Evolutionary conservation across 805 yeast species (phyloP), one percentile per base, ranked within the genome.

Genomic region (Alloascoidea hylecoeti): DNA sequence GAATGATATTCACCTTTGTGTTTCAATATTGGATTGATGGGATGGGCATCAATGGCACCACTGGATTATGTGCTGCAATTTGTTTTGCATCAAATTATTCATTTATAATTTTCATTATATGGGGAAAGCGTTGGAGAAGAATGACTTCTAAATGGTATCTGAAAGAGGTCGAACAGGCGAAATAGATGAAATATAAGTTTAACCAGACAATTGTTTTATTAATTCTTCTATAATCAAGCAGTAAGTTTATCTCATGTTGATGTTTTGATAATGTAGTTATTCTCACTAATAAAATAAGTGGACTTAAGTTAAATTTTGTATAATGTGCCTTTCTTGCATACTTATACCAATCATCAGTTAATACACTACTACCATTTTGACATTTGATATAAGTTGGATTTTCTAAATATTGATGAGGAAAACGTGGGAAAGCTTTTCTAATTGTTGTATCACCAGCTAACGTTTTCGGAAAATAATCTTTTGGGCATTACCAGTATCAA

Each of bases 301-400:
- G n/a, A n/a, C n/a, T n/a, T n/a, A n/a, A n/a, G n/a, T n/a, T n/a
- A n/a, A n/a, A n/a, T n/a, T n/a, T n/a, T n/a, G 96, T 86, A 68
- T 92, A 92, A 61, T 88, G 94, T 45, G 78, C 75, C 63, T 92
- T 92, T 64, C 97, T 78, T 13, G 96, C 97, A 50, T 78, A 84
- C 44, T 69, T 77, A 63, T 78, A 80, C 96, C 97, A 89, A 33
- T 98, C 98, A 53, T 86, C 96, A 38, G 88, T 77, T 48, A 92
- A 69, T 55, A 92, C 68, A 27, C 73, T 63, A 12, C 94, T 78
- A 16, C 98, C 98, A 50, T 78, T 78, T 49, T 75, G 75, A 57
- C 96, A 86, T 46, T 69, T 68, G 59, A 92, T 78, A 61, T 81
- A 89, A 44, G 70, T 72, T 34, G 98, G 98, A 58, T 92, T 69